Evolutionary conservation across 345 rosid genomes (phyloP), one percentile per base, ranked within the genome.

Genomic region (Odontarrhena argentea): DNA sequence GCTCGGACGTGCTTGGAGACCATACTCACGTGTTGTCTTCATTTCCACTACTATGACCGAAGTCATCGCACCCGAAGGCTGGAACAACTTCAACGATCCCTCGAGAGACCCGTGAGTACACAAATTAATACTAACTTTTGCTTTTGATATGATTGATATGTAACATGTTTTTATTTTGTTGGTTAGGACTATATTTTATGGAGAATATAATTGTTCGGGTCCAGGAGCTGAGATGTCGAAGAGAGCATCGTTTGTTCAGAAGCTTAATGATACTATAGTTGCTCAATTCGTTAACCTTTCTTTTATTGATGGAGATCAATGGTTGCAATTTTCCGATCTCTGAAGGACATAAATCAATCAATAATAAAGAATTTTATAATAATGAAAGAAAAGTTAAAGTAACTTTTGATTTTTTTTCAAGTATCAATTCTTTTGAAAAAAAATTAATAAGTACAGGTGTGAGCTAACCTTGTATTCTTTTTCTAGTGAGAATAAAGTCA

Each of bases 1-100:
- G 98, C 75, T 93, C 0, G 98, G 97, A 3, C 84, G 99, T 46
- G 99, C 97, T 0, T 91, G 99, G 99, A 62, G 88, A 38, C 92
- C 96, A 0, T 91, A 82, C 63, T 88, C 97, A 9, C 84, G 94
- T 10, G 97, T 90, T 7, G 68, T 93, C 4, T 90, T 90, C 2
- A 83, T 81, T 2, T 73, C 53, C 38, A 78, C 94, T 1, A 55
- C 76, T 55, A 86, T 93, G 92, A 74, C 97, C 0, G 89, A 93
- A 51, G 87, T 88, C 36, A 82, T 91, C 0, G 88, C 97, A 1
- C 81, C 96, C 0, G 92, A 90, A 71, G 99, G 99, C 4, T 91
- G 99, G 97, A 91, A 83, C 41, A 84, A 90, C 76, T 86, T 90
- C 77, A 84, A 88, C 14, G 97, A 90, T 48, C 89, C 97, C 0